phyloP scores from a whole-genome alignment of 345 rosid genomes.

The Salix dunnii region DNA sequence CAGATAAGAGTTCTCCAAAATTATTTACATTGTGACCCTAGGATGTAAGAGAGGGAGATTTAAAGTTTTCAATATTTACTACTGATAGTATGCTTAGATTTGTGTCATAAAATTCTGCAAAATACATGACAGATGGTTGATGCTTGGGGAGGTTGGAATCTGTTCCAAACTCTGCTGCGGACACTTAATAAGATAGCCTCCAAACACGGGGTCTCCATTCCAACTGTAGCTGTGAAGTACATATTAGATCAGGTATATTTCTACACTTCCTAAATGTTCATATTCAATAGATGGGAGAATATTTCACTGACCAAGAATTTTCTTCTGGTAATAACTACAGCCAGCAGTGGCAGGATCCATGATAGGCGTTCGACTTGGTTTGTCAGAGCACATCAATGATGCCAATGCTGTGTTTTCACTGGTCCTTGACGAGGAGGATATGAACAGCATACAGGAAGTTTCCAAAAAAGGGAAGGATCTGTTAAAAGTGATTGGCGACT shows the following conservation, averaged over 20 bases:
- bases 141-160: slow-evolving; percentile 98
- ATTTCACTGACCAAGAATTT: not conserved
- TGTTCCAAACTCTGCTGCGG: slow-evolving; percentile 69
- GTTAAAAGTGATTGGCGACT: slow-evolving; percentile 81
- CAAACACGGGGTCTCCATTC: slow-evolving; percentile 83
- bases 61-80: too few relatives aligned
- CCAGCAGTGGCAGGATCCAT: slow-evolving; percentile 89
- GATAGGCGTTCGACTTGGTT: slow-evolving; percentile 88
- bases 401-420: slow-evolving; percentile 67
- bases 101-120: not conserved
- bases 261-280: not conserved
- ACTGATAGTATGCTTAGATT: not conserved
- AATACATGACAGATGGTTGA: slow-evolving; percentile 69
- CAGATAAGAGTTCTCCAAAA: too few relatives aligned
- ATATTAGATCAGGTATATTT: slow-evolving; percentile 68
- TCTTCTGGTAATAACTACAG: slow-evolving; percentile 33
- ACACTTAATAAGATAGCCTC: slow-evolving; percentile 61
- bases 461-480: slow-evolving; percentile 64
- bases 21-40: too few relatives aligned
- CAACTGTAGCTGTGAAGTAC: slow-evolving; percentile 84
- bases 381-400: slow-evolving; percentile 73
- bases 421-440: slow-evolving; percentile 73
- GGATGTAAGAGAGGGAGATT: too few relatives aligned
- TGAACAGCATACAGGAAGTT: slow-evolving; percentile 57
- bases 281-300: not conserved